Conservation (phyloP, 2,329 filamentous ascomycete genomes). For the Alternaria ventricosa region DNA sequence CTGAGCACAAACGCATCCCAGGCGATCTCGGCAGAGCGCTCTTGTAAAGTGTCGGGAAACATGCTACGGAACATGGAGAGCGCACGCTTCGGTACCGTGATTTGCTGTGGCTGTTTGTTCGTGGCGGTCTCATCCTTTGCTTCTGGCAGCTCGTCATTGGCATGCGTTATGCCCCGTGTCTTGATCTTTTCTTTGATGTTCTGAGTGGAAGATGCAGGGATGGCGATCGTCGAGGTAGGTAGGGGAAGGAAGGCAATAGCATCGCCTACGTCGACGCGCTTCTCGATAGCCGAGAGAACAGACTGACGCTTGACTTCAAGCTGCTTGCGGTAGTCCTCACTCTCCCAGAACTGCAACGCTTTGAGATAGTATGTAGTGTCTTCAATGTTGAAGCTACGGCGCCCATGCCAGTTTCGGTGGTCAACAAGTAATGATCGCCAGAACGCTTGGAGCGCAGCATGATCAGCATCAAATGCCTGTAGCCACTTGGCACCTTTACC, state of each 20-base stretch:
- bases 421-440: not conserved
- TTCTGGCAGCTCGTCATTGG: no score
- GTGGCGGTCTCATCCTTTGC: no score
- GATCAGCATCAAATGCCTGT: constrained; percentile 1
- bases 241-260: constrained; percentile 3
- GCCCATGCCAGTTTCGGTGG: not conserved
- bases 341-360: constrained; percentile 1
- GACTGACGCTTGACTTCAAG: constrained; percentile 6
- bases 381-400: not conserved
- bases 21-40: constrained; percentile 7
- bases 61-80: constrained; percentile 10
- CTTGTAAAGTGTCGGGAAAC: constrained; percentile 20
- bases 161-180: not conserved
- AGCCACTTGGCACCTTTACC: constrained; percentile 7
- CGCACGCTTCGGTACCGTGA: constrained; percentile 4
- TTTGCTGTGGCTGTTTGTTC: not conserved
- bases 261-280: not conserved
- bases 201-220: not conserved
- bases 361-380: constrained; percentile 5
- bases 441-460: constrained; percentile 4
- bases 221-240: not conserved
- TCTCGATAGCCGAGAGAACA: constrained; percentile 5
- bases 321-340: not conserved
- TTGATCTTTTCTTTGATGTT: not conserved
- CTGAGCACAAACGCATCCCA: constrained; percentile 22